Evolutionary conservation across 768 basidiomycete species (phyloP).

Genomic region (Russula sp.): DNA sequence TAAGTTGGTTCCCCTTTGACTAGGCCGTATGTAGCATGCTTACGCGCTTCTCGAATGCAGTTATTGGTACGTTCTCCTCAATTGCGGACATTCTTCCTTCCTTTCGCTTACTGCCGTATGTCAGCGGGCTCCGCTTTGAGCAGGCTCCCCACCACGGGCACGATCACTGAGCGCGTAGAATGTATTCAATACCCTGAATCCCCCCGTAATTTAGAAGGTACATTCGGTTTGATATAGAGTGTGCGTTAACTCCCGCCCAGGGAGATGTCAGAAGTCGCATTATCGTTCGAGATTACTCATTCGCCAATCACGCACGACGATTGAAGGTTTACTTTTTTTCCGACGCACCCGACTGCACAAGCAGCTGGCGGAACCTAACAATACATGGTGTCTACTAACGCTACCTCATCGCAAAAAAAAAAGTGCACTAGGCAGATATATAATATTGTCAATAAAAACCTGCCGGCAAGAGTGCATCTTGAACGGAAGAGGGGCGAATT

Average conservation of each 20-base stretch:
- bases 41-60: slow-evolving; percentile 25
- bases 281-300: not conserved
- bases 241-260: not conserved
- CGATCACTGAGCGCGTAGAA: slow-evolving; percentile 23
- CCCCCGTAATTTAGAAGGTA: slow-evolving; percentile 2
- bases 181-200: slow-evolving; percentile 8
- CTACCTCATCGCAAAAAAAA: slow-evolving; percentile 14
- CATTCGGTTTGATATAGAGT: not conserved
- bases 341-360: slow-evolving; percentile 11
- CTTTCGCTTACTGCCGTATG: slow-evolving; percentile 2
- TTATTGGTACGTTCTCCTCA: slow-evolving; percentile 38
- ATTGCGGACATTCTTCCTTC: not conserved
- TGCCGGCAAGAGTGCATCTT: slow-evolving; percentile 14
- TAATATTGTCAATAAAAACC: slow-evolving; percentile 17
- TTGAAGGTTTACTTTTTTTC: slow-evolving; percentile 7
- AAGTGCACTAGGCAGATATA: slow-evolving; percentile 20
- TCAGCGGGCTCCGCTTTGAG: slow-evolving; percentile 84
- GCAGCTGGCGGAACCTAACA: slow-evolving; percentile 22
- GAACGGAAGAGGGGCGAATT: slow-evolving; percentile 15
- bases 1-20: slow-evolving; percentile 37
- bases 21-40: not conserved
- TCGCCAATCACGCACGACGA: not conserved
- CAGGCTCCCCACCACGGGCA: slow-evolving; percentile 71
- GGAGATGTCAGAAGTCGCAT: not conserved
- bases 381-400: slow-evolving; percentile 28